Conservation (phyloP, 257 asterid genomes). For the Nicotiana benthamiana region DNA sequence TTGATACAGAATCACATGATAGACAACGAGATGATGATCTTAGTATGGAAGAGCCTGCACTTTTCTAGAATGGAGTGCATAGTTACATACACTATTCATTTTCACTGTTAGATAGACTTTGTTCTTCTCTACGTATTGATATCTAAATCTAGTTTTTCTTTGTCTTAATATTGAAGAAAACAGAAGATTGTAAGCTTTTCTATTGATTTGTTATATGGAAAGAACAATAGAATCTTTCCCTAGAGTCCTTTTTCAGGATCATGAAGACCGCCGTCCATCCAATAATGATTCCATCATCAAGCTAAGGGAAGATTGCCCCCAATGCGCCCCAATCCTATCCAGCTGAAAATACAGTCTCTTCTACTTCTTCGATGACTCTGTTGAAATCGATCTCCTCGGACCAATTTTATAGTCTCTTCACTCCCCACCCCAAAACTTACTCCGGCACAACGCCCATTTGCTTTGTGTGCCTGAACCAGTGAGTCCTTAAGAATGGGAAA, state of each 20-base stretch:
- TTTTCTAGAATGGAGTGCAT: background rate
- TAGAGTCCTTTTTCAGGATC: conserved; percentile 3
- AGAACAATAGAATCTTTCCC: background rate
- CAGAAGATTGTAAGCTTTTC: background rate
- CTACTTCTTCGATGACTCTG: background rate
- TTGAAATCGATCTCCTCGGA: background rate
- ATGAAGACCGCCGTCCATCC: background rate
- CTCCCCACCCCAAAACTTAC: no score
- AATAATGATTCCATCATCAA: background rate
- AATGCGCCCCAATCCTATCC: background rate
- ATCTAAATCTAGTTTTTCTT: background rate
- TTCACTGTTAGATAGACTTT: background rate
- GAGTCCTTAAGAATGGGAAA: no score
- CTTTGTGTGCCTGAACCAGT: no score
- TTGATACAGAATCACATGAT: background rate
- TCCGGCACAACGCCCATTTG: no score
- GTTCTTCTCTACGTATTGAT: background rate
- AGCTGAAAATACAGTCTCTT: background rate
- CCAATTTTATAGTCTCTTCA: background rate
- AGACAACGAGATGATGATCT: background rate
- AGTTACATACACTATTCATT: background rate
- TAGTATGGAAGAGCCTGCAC: background rate
- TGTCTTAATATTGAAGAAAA: background rate
- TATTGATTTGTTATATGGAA: background rate
- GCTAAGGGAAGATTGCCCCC: background rate